Evolutionary conservation across 768 basidiomycete genomes (phyloP).

Genomic region (Boletus coccyginus): DNA sequence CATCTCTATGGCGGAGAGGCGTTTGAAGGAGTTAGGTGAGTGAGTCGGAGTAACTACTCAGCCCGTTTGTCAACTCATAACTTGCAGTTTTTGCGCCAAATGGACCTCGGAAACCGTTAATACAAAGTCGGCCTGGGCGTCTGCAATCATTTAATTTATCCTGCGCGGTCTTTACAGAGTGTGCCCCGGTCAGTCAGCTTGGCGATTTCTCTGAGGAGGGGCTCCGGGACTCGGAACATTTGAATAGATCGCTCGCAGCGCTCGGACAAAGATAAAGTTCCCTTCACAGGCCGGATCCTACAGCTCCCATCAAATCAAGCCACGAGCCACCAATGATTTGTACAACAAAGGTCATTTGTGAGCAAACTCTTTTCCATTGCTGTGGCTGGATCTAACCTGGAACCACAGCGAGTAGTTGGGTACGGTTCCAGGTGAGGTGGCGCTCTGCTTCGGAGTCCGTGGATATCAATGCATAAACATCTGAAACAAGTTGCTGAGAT

Average conservation of each 20-base stretch:
- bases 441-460: neutral
- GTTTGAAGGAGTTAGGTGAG: constrained; percentile 20
- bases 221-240: constrained; percentile 4
- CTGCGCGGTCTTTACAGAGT: neutral
- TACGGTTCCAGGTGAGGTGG: constrained; percentile 28
- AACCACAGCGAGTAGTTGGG: constrained; percentile 13
- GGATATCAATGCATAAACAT: neutral
- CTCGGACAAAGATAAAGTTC: constrained; percentile 13
- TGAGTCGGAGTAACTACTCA: no score
- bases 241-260: constrained; percentile 10
- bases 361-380: constrained; percentile 11
- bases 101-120: constrained; percentile 13
- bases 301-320: constrained; percentile 42
- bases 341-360: constrained; percentile 53
- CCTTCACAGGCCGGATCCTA: constrained; percentile 46
- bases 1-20: constrained; percentile 21
- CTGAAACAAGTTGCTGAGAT: constrained; percentile 42
- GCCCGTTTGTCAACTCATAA: neutral
- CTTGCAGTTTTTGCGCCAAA: constrained; percentile 14
- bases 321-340: constrained; percentile 44
- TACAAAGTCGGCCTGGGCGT: constrained; percentile 13
- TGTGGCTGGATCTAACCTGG: neutral
- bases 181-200: neutral
- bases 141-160: neutral
- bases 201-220: constrained; percentile 7